These are phyloP conservation scores for Anacardium occidentale DNA, from an alignment of 345 rosid species.

Conservation along the genomic window DNA sequence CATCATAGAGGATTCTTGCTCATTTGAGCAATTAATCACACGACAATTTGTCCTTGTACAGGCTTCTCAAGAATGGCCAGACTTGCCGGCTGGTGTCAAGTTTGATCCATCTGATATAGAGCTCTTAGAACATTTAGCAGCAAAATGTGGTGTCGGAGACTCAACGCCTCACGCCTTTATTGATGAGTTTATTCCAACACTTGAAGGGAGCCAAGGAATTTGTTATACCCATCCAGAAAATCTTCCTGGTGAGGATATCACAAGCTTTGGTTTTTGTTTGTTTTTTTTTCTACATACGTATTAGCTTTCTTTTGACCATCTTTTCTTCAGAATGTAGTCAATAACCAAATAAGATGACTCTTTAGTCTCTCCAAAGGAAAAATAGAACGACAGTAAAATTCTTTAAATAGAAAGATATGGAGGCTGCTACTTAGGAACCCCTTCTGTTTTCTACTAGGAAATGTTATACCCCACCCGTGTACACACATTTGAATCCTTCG, in stretches of 20 bases:
- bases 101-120: conserved; percentile 88
- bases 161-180: conserved; percentile 51
- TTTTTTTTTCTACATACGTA: neutral
- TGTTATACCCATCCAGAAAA: conserved; percentile 88
- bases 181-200: conserved; percentile 68
- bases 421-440: neutral
- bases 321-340: neutral
- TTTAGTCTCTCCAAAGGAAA: neutral
- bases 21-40: neutral
- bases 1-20: no score
- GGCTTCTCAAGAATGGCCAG: conserved; percentile 78
- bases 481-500: neutral
- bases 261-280: neutral
- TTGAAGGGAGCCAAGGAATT: conserved; percentile 68
- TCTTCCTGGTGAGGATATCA: conserved; percentile 63
- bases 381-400: neutral
- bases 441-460: neutral
- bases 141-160: conserved; percentile 65
- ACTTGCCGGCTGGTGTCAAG: conserved; percentile 88
- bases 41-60: conserved; percentile 21
- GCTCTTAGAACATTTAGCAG: conserved; percentile 68
- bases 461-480: neutral
- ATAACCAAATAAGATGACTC: neutral
- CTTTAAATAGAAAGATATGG: neutral
- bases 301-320: neutral